Conservation (phyloP, 1,284 basidiomycete species). For the Ustanciosporium gigantosporum region DNA sequence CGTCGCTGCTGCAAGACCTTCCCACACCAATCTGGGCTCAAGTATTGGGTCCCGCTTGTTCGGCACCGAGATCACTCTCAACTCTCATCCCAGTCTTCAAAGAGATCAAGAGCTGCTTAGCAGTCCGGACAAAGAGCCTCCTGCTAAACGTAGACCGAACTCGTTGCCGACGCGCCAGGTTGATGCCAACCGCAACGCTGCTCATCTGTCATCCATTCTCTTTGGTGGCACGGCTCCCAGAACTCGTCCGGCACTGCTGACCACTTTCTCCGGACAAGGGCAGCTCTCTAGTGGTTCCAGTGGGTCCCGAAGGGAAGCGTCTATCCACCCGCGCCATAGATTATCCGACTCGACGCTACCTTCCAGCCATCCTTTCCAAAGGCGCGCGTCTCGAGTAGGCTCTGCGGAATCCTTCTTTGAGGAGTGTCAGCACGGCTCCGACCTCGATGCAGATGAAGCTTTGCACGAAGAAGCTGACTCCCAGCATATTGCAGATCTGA, state of each 20-base stretch:
- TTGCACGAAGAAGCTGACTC: conserved; percentile 1
- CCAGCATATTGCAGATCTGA: background rate
- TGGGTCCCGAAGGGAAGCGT: background rate
- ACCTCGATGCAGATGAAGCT: conserved; percentile 5
- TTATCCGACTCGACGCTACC: conserved; percentile 12
- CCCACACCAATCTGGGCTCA: too few relatives aligned
- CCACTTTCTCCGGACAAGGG: conserved; percentile 4
- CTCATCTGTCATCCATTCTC: conserved; percentile 21
- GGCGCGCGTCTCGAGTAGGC: conserved; percentile 17
- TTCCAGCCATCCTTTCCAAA: conserved; percentile 3
- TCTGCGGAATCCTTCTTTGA: conserved; percentile 31
- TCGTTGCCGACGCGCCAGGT: conserved; percentile 38
- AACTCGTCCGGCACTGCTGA: conserved; percentile 15
- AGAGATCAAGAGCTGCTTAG: conserved; percentile 18
- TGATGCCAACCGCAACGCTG: conserved; percentile 23
- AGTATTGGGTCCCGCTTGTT: conserved; percentile 41
- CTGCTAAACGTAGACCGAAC: conserved; percentile 42
- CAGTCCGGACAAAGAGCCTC: conserved; percentile 51
- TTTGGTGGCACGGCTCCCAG: conserved; percentile 12
- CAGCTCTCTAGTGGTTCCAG: background rate
- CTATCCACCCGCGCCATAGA: conserved; percentile 4
- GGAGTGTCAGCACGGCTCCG: conserved; percentile 2
- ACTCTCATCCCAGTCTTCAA: conserved; percentile 22
- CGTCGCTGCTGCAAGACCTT: background rate
- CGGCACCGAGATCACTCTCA: conserved; percentile 50